Evolutionary conservation across 2,329 filamentous ascomycete species (phyloP), one percentile per base, ranked within the genome.

Genomic region (Talaromyces islandicus): DNA sequence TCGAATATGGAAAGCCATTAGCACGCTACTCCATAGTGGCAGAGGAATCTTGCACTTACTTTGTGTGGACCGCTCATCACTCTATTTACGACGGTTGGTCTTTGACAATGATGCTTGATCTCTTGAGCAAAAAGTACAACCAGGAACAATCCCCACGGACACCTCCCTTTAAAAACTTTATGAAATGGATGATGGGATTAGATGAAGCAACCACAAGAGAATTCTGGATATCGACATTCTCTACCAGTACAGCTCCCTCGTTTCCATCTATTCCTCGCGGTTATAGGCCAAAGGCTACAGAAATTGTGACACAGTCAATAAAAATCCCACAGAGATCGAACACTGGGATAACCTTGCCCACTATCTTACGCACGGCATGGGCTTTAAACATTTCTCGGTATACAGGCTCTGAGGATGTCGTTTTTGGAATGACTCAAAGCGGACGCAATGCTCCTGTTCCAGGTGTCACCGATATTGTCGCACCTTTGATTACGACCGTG

Each of bases 61-160:
- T 79, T 17, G 67, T 75, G 12, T 74, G 73, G 61, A 77, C 75
- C 1, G 70, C 73, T 61, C 77, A 79, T 62, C 77, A 78, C 57
- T 72, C 73, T 11, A 64, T 78, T 1, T 79, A 78, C 60, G 77
- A 79, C 63, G 76, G 73, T 6, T 70, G 67, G 67, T 64, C 58
- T 50, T 61, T 67, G 61, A 58, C 63, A 14, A 43, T 61, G 27
- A 29, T 66, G 25, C 38, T 64, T 50, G 52, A 61, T 10, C 54
- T 53, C 21, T 54, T 64, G n/a, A 55, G 55, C 24, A 30, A 27
- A 24, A 32, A 51, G 24, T 65, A 64, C 38, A 55, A 60, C n/a
- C 30, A 53, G 14, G n/a, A 17, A n/a, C 50, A 21, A 48, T 29
- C 24, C 6, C 24, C 21, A 21, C 9, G 10, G 9, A 55, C 7